Base-by-base conservation (phyloP, 306 rosid genomes). In the Castanopsis chinensis region DNA sequence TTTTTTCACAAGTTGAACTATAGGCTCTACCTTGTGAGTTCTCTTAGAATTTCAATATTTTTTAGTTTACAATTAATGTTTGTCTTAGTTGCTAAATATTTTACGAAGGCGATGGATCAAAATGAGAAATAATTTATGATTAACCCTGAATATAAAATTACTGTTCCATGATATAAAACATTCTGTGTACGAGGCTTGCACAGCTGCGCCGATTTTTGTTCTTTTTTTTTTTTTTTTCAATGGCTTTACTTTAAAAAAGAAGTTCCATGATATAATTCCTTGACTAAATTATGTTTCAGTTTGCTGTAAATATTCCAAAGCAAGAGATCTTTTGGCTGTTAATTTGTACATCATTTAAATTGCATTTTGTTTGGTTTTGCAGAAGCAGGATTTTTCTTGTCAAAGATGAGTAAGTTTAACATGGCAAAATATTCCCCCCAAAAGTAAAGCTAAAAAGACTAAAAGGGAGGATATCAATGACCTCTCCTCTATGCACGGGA, bases 391-490 rank as follows among this genome's bases (percentile, higher is more conserved):
- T 32, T 4, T 32, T 32, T 32, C 33, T 32, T 32, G 33, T 32
- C 33, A 32, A 4, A 85, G 53, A 94, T 92, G 97, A 91, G n/a
- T n/a, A n/a, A n/a, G 93, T 90, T 85, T 94, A 58, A 83, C 92
- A 87, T 94, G 93, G 10, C 96, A 91, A 83, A 91, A 85, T 75
- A 76, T 86, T 58, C 67, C n/a, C 21, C 49, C 82, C 15, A 77
- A 79, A 32, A 32, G 33, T 32, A 32, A 32, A 32, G 33, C 33
- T 32, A 32, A 32, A 32, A 32, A 32, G 33, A 32, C 33, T 32
- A 32, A 32, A 32, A 32, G 33, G 33, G 33, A 32, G 33, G 4
- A 32, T 32, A 32, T 4, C 33, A 32, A 32, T 32, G 33, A 32
- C 33, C 33, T 32, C 33, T 32, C 33, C 33, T 32, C 33, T 4